A percentile compares a stretch with the other conserved stretches of the same genome.
These are phyloP conservation scores for Pouteria glomerata DNA, from an alignment of 148 eudicot species.

Conservation along the genomic window DNA sequence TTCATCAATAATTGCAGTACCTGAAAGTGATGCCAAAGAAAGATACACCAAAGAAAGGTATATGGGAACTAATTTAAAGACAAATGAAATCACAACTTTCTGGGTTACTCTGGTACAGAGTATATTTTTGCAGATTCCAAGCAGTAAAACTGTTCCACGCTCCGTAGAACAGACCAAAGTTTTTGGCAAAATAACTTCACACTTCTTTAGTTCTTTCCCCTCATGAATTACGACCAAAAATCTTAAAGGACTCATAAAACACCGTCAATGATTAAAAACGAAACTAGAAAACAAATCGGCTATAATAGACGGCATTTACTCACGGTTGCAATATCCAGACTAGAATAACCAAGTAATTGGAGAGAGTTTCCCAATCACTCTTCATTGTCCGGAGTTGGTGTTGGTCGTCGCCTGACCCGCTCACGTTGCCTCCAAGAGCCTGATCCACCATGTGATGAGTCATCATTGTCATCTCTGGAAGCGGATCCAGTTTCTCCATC, in stretches of 20 bases:
- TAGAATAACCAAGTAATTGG: not conserved
- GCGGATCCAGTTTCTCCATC: constrained; percentile 44
- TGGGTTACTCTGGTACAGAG: not conserved
- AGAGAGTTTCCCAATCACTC: constrained; percentile 6
- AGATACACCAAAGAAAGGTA: constrained; percentile 3
- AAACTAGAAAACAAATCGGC: not conserved
- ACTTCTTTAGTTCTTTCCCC: not conserved
- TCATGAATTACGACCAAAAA: not conserved
- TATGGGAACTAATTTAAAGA: not conserved
- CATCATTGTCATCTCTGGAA: constrained; percentile 45
- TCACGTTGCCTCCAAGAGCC: constrained; percentile 35
- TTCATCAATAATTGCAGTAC: not conserved
- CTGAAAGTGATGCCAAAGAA: not conserved
- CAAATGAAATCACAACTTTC: not conserved
- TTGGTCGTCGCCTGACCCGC: constrained; percentile 26
- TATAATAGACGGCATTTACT: not conserved
- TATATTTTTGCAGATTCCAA: not conserved
- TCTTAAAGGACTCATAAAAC: not conserved
- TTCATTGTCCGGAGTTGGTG: constrained; percentile 46
- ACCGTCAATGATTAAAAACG: not conserved
- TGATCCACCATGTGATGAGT: constrained; percentile 46
- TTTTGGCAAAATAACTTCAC: not conserved
- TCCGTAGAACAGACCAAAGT: not conserved
- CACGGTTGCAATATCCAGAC: constrained; percentile 7
- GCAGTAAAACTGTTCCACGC: not conserved